Base-by-base conservation (phyloP, 2,329 filamentous ascomycete species). In the Xylaria polymorpha region DNA sequence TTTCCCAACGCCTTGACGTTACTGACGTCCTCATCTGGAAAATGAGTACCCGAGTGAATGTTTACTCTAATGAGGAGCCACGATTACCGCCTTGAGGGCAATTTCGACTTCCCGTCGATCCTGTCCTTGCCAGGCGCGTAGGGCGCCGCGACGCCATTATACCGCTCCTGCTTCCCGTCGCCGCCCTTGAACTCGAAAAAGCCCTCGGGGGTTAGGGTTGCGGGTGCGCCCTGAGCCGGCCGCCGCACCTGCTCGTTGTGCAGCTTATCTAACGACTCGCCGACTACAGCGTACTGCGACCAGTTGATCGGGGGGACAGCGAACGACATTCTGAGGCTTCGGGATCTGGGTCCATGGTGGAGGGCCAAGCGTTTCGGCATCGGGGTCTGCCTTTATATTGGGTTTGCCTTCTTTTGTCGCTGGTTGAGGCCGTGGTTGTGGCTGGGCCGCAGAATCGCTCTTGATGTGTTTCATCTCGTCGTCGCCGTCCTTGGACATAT, bases 271-370 rank as follows among this genome's bases (percentile, higher is more conserved):
- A 98, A 85, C 1, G 93, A 89, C 68, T 93, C 91, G 58, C 94
- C 94, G 3, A 96, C 90, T n/a, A 98, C 86, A 74, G 93, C 93
- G 80, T 98, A 98, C 78, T 97, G 94, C 14, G 90, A 89, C 95
- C 95, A 98, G 83, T 98, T 97, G 77, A 98, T 91, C 9, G 93
- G 92, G 9, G 9, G 95, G 95, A 82, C 91, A 94, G 48, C 94
- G 90, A 32, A 97, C 91, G 0, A 98, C 84, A 74, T 92, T 92
- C 79, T 98, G 95, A 7, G 92, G 89, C 15, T 86, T 87, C 0
- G 94, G 94, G 15, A 98, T 87, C 20, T 82, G 82, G 2, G 87
- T 83, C 83, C 94, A 94, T 2, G 60, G 65, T 3, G 82, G 77
- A 68, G 72, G 68, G 9, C 43, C 63, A 5, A 60, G 10, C 4